phyloP scores from a whole-genome alignment of 2,329 filamentous ascomycete genomes.

The Bipolaris cookei region DNA sequence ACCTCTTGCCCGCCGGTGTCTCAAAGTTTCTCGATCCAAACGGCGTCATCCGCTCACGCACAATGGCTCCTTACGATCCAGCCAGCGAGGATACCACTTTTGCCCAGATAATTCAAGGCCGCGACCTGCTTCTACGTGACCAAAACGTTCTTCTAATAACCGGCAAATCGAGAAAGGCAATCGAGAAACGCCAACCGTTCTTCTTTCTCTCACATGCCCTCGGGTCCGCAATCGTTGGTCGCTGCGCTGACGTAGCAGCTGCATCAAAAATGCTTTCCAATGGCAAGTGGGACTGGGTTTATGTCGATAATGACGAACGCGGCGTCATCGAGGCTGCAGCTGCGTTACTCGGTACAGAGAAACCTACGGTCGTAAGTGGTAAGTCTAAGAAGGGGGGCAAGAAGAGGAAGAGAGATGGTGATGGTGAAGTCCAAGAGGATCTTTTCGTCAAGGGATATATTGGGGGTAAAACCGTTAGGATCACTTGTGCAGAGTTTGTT shows the following conservation, averaged over 20 bases:
- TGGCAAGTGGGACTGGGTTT: conserved; percentile 76
- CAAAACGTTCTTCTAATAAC: conserved; percentile 76
- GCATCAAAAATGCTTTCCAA: conserved; percentile 66
- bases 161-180: conserved; percentile 65
- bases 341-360: conserved; percentile 52
- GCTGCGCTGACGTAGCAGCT: conserved; percentile 69
- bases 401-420: conserved; percentile 55
- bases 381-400: conserved; percentile 40
- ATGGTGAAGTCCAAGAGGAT: conserved; percentile 28
- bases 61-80: conserved; percentile 65
- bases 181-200: conserved; percentile 72
- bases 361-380: conserved; percentile 17
- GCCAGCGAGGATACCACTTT: conserved; percentile 55
- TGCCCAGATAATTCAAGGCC: conserved; percentile 31
- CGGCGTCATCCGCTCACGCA: conserved; percentile 77
- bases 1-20: conserved; percentile 84
- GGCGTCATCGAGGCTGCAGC: conserved; percentile 62
- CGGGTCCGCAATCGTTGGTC: conserved; percentile 70
- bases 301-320: conserved; percentile 73
- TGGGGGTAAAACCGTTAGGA: conserved; percentile 62
- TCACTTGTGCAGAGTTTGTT: conserved; percentile 84
- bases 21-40: conserved; percentile 70
- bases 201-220: conserved; percentile 81
- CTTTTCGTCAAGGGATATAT: conserved; percentile 42
- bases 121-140: conserved; percentile 68